Conservation (phyloP, 768 basidiomycete genomes). For the Gautieria morchelliformis region DNA sequence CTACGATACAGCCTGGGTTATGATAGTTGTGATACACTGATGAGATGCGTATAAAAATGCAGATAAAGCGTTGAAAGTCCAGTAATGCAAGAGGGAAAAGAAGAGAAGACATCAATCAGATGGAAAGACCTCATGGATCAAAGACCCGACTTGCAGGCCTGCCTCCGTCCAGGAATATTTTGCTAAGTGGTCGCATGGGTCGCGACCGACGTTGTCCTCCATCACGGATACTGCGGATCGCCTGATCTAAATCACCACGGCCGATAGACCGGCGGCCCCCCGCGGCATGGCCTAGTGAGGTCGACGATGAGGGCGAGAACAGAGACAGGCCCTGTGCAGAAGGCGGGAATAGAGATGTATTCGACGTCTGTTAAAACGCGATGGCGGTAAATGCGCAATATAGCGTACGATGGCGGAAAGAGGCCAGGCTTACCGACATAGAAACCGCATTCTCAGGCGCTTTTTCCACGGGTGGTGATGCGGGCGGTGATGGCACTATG, state of each 20-base stretch:
- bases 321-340: constrained; percentile 18
- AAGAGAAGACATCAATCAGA: not conserved
- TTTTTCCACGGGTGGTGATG: not conserved
- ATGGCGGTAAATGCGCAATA: not conserved
- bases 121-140: constrained; percentile 11
- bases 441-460: not conserved
- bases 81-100: not conserved
- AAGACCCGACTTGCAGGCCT: constrained; percentile 20
- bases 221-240: constrained; percentile 69
- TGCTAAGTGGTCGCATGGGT: constrained; percentile 51
- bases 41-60: not conserved
- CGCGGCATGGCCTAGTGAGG: constrained; percentile 33
- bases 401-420: not conserved
- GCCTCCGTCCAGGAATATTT: constrained; percentile 69
- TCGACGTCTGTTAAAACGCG: constrained; percentile 12
- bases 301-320: constrained; percentile 20
- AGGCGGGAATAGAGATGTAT: constrained; percentile 1
- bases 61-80: not conserved
- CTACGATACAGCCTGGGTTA: no score
- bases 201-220: constrained; percentile 45
- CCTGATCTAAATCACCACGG: constrained; percentile 75
- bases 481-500: no score
- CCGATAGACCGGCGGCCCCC: constrained; percentile 50
- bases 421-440: not conserved
- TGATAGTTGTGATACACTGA: not conserved